Evolutionary conservation across 345 rosid species (phyloP).

Genomic region (Crucihimalaya himalaica): DNA sequence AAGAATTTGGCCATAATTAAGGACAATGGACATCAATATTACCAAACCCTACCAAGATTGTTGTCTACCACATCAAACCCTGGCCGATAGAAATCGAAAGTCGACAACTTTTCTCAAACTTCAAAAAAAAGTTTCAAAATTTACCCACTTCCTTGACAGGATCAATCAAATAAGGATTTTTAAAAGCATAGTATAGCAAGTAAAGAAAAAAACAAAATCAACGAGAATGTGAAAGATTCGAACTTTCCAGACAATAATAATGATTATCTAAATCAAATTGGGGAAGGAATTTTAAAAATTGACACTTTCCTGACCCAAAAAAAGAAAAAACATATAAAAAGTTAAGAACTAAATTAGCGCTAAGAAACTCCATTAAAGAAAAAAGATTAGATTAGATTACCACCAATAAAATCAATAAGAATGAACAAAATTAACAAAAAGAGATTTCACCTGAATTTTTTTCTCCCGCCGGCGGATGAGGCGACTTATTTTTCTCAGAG

Average conservation of each 20-base stretch:
- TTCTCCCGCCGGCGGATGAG: conserved; percentile 14
- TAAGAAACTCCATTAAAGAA: conserved; percentile 11
- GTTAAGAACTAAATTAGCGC: neutral
- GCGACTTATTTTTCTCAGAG: neutral
- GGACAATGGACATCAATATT: neutral
- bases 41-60: neutral
- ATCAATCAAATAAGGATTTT: neutral
- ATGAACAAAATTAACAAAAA: neutral
- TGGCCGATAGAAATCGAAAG: neutral
- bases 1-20: conserved; percentile 1
- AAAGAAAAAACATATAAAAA: neutral
- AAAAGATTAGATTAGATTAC: neutral
- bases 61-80: conserved; percentile 9
- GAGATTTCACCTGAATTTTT: conserved; percentile 28
- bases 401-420: conserved; percentile 7
- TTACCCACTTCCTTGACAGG: neutral
- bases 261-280: conserved; percentile 3
- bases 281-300: neutral
- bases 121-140: neutral
- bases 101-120: neutral
- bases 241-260: conserved; percentile 2
- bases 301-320: neutral
- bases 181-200: neutral
- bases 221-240: too few species aligned
- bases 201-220: too few species aligned